phyloP scores from a whole-genome alignment of 257 asterid species.

The Scutellaria baicalensis region DNA sequence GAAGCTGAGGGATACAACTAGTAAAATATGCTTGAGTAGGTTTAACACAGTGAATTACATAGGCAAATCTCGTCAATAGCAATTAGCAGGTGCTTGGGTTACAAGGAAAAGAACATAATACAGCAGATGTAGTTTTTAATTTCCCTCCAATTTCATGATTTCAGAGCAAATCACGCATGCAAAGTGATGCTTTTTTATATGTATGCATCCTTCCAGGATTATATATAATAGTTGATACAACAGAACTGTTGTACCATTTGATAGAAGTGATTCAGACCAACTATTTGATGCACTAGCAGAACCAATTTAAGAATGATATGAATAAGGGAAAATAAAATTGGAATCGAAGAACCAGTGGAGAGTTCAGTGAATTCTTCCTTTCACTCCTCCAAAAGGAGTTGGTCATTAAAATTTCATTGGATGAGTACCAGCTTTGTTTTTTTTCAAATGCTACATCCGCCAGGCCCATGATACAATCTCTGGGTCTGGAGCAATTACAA shows the following conservation, averaged over 20 bases:
- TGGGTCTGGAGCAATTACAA: background rate
- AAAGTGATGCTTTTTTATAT: background rate
- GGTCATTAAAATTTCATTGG: background rate
- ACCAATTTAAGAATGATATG: background rate
- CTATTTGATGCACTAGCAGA: background rate
- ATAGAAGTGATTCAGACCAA: background rate
- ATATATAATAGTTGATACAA: background rate
- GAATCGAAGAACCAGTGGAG: background rate
- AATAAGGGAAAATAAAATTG: background rate
- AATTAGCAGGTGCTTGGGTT: background rate
- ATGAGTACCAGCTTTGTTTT: background rate
- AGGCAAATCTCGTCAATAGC: background rate
- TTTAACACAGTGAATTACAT: background rate
- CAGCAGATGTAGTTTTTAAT: background rate
- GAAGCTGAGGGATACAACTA: background rate
- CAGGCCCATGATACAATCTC: background rate
- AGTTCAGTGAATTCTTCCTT: background rate
- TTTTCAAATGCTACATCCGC: background rate
- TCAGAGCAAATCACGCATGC: background rate
- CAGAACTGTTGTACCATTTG: background rate
- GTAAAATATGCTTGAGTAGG: background rate
- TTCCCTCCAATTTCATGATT: background rate
- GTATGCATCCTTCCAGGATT: background rate
- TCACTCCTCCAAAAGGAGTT: background rate
- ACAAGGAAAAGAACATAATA: background rate